Percentiles rank a stretch among this genome's conserved stretches.
Evolutionary conservation across 495 filamentous ascomycete genomes (phyloP).

Genomic region (Neurospora sp.): DNA sequence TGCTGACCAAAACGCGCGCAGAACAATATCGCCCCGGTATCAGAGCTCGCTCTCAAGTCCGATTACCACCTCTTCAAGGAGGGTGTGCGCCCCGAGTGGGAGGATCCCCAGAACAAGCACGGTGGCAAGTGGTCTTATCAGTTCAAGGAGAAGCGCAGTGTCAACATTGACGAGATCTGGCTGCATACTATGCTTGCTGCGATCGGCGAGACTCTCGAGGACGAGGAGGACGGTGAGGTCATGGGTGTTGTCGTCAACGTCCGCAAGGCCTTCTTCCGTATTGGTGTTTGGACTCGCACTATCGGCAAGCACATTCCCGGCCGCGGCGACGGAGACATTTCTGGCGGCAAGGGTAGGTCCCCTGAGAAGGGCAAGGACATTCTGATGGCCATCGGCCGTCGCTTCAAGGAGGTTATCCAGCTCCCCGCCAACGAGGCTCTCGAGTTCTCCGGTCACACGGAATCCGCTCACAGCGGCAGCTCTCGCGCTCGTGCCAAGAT

Average conservation of each 20-base stretch:
- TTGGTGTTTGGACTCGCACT: slow-evolving; percentile 86
- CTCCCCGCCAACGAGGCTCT: slow-evolving; percentile 64
- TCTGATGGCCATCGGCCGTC: slow-evolving; percentile 68
- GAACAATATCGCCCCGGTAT: slow-evolving; percentile 98
- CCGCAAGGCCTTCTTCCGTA: slow-evolving; percentile 92
- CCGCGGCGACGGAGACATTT: slow-evolving; percentile 59
- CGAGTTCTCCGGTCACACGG: slow-evolving; percentile 95
- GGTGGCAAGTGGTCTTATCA: slow-evolving; percentile 97
- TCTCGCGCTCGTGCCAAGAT: slow-evolving; percentile 93
- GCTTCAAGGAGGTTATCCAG: slow-evolving; percentile 84
- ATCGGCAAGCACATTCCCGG: slow-evolving; percentile 72
- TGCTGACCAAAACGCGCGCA: slow-evolving; percentile 29
- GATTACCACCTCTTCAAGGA: slow-evolving; percentile 99
- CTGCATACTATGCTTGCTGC: slow-evolving; percentile 92
- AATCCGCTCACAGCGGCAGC: slow-evolving; percentile 83
- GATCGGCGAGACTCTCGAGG: slow-evolving; percentile 95
- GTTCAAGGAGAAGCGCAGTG: slow-evolving; percentile 86
- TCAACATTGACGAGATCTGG: slow-evolving; percentile 93
- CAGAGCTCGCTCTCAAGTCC: slow-evolving; percentile 90
- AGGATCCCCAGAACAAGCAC: slow-evolving; percentile 96
- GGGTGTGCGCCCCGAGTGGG: slow-evolving; percentile 95
- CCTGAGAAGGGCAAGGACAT: slow-evolving; percentile 74
- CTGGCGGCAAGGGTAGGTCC: slow-evolving; percentile 58
- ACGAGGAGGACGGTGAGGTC: slow-evolving; percentile 88
- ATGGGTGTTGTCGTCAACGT: slow-evolving; percentile 99